phyloP scores from a whole-genome alignment of 2,329 filamentous ascomycete species.

The Talaromyces marneffei region DNA sequence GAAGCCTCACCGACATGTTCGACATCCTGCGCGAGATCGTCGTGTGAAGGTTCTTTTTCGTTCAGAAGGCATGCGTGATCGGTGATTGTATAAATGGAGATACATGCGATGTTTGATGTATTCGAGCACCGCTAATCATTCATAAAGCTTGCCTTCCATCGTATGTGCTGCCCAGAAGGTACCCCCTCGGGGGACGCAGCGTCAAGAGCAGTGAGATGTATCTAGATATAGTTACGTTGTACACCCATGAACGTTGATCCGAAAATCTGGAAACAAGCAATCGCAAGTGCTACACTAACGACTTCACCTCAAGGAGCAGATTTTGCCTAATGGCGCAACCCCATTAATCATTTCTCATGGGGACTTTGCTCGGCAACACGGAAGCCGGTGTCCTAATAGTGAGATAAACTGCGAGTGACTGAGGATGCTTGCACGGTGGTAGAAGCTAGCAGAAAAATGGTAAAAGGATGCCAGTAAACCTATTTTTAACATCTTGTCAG shows the following conservation, averaged over 20 bases:
- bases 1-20: constrained; percentile 10
- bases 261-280: neutral
- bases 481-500: neutral
- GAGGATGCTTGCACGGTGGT: too few relatives aligned
- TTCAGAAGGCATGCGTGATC: neutral
- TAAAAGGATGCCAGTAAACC: neutral
- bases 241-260: neutral
- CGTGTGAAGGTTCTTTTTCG: constrained; percentile 6
- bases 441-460: too few relatives aligned
- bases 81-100: neutral
- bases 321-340: neutral
- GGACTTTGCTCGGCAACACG: neutral
- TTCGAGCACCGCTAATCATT: too few relatives aligned
- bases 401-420: neutral
- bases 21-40: constrained; percentile 12
- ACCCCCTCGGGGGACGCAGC: neutral
- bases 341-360: neutral
- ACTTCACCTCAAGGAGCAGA: neutral
- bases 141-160: neutral
- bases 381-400: neutral
- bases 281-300: too few relatives aligned
- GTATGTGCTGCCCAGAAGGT: neutral
- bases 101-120: neutral
- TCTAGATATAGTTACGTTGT: too few relatives aligned
- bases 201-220: neutral